phyloP scores from a whole-genome alignment of 2,329 filamentous ascomycete species.

The Knoxdaviesia capensis region DNA sequence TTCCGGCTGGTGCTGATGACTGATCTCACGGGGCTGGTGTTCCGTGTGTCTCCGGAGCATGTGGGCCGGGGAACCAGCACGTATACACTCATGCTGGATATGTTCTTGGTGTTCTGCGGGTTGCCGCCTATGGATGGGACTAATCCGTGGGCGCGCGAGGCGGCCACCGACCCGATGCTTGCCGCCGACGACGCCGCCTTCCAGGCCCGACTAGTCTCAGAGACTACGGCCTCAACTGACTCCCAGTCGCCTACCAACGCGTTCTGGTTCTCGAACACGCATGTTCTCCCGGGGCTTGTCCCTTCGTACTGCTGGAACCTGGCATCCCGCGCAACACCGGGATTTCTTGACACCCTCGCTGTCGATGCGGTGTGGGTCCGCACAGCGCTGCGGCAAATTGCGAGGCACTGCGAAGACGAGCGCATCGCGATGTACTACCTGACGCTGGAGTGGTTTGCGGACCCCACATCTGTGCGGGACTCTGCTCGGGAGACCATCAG shows the following conservation, averaged over 20 bases:
- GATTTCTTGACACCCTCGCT: background rate
- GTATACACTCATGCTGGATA: constrained; percentile 31
- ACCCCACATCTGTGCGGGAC: constrained; percentile 39
- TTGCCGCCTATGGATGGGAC: constrained; percentile 26
- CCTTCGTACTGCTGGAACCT: background rate
- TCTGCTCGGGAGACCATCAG: constrained; percentile 57
- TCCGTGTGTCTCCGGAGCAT: constrained; percentile 21
- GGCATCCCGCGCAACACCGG: background rate
- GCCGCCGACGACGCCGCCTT: too few species aligned
- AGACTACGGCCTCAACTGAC: too few species aligned
- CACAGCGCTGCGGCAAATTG: constrained; percentile 36
- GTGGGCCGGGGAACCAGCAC: constrained; percentile 7
- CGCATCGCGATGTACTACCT: constrained; percentile 47
- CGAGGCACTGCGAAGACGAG: constrained; percentile 16
- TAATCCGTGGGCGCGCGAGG: too few species aligned
- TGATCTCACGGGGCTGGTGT: constrained; percentile 48
- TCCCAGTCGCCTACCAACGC: too few species aligned
- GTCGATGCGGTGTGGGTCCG: constrained; percentile 26
- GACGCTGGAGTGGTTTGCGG: constrained; percentile 40
- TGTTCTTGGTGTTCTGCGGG: constrained; percentile 48
- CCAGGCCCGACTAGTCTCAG: too few species aligned
- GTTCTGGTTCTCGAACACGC: background rate
- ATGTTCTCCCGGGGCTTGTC: constrained; percentile 1
- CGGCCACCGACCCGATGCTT: too few species aligned
- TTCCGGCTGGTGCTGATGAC: constrained; percentile 64